phyloP scores from a whole-genome alignment of 2,329 filamentous ascomycete species.

The Apiospora sp. region DNA sequence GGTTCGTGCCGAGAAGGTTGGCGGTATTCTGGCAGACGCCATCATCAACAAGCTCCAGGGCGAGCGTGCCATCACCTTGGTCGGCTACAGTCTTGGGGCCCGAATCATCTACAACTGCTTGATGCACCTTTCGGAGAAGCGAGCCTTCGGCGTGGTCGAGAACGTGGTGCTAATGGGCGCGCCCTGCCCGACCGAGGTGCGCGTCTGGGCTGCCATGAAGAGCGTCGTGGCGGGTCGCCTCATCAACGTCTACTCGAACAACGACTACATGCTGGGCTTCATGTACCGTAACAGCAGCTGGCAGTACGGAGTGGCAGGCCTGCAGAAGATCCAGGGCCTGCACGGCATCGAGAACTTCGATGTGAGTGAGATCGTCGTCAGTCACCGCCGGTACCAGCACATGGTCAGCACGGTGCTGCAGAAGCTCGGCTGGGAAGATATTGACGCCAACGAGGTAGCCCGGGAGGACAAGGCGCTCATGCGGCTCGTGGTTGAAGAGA shows the following conservation, averaged over 20 bases:
- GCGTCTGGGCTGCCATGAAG: slow-evolving; percentile 80
- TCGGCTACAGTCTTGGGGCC: slow-evolving; percentile 85
- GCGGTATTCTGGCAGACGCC: slow-evolving; percentile 77
- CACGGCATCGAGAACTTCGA: slow-evolving; percentile 73
- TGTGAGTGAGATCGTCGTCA: slow-evolving; percentile 69
- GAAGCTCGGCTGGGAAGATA: slow-evolving; percentile 73
- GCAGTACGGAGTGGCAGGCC: slow-evolving; percentile 83
- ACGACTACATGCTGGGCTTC: slow-evolving; percentile 89
- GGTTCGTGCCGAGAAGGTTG: slow-evolving; percentile 77
- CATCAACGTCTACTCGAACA: slow-evolving; percentile 89
- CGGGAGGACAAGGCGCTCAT: slow-evolving; percentile 42
- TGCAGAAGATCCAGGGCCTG: slow-evolving; percentile 77
- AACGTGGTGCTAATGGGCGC: slow-evolving; percentile 85
- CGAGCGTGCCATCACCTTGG: slow-evolving; percentile 79
- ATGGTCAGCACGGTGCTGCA: slow-evolving; percentile 72
- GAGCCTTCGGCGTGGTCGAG: slow-evolving; percentile 85
- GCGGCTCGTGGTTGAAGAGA: slow-evolving; percentile 37
- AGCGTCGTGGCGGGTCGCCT: slow-evolving; percentile 82
- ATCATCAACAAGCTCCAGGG: slow-evolving; percentile 84
- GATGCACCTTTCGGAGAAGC: slow-evolving; percentile 76
- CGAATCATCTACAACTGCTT: slow-evolving; percentile 85
- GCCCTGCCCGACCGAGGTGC: slow-evolving; percentile 75
- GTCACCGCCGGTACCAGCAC: slow-evolving; percentile 75
- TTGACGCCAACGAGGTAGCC: slow-evolving; percentile 52
- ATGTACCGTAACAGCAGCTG: slow-evolving; percentile 84